phyloP scores from a whole-genome alignment of 345 rosid species.

The Anacardium occidentale region DNA sequence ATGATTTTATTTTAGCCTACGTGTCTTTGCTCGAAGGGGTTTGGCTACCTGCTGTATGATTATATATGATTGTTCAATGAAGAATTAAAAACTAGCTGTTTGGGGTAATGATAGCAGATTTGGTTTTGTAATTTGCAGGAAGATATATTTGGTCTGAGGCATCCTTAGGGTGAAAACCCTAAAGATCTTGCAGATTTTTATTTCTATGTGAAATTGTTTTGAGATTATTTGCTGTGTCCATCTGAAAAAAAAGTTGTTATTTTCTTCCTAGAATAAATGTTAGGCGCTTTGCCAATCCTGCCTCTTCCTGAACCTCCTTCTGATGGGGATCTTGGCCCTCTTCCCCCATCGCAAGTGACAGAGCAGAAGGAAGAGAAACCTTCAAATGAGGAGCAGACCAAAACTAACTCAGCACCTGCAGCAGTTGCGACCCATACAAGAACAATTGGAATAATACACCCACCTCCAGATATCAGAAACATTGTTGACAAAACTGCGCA shows the following conservation, averaged over 20 bases:
- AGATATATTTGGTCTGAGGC: not conserved
- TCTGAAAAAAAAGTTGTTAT: not conserved
- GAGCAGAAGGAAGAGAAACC: slow-evolving; percentile 32
- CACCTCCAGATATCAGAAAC: slow-evolving; percentile 61
- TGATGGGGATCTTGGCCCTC: slow-evolving; percentile 39
- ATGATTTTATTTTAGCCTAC: too few species aligned
- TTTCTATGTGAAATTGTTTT: not conserved
- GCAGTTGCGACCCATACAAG: slow-evolving; percentile 62
- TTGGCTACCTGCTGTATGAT: not conserved
- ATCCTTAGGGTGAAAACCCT: not conserved
- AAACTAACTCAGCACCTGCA: slow-evolving; percentile 27
- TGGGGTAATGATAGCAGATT: too few species aligned
- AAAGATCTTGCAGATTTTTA: not conserved
- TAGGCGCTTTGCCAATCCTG: slow-evolving; percentile 38
- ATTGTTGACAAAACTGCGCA: slow-evolving; percentile 61
- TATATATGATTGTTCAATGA: not conserved
- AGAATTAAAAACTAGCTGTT: too few species aligned
- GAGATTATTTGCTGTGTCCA: not conserved
- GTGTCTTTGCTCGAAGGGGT: not conserved
- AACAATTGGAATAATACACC: slow-evolving; percentile 62
- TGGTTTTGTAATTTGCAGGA: not conserved
- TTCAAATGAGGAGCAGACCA: slow-evolving; percentile 32
- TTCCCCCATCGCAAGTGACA: slow-evolving; percentile 40
- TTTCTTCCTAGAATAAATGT: slow-evolving; percentile 26
- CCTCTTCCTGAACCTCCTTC: slow-evolving; percentile 53